These are phyloP conservation scores for Lecanicillium sp. DNA, from an alignment of 2,329 filamentous ascomycete genomes.

Conservation along the genomic window DNA sequence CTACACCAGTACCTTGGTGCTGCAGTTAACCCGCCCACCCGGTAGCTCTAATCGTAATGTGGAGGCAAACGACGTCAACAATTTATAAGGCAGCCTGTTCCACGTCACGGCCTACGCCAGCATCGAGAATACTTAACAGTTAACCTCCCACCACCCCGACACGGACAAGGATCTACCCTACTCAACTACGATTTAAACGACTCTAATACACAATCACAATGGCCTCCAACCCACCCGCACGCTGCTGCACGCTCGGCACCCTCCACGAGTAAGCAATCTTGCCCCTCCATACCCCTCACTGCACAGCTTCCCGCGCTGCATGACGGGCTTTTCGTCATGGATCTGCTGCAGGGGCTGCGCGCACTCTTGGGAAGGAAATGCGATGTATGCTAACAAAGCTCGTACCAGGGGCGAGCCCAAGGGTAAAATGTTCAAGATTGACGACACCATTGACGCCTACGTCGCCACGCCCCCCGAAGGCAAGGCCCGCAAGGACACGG, in stretches of 20 bases:
- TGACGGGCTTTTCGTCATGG: background rate
- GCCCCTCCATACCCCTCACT: background rate
- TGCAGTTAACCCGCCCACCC: too few species aligned
- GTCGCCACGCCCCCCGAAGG: slow-evolving; percentile 12
- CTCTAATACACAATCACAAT: slow-evolving; percentile 23
- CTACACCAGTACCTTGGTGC: too few species aligned
- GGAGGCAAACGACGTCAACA: too few species aligned
- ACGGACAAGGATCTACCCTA: too few species aligned
- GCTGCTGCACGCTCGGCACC: slow-evolving; percentile 45
- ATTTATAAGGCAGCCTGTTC: too few species aligned
- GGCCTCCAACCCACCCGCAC: slow-evolving; percentile 44
- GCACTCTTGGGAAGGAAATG: background rate
- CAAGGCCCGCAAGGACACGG: slow-evolving; percentile 18
- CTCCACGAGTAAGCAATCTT: slow-evolving; percentile 40
- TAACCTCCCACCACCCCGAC: too few species aligned
- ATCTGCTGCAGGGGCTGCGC: background rate
- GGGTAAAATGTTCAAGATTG: slow-evolving; percentile 38
- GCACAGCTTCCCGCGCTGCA: slow-evolving; percentile 4
- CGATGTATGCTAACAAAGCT: background rate
- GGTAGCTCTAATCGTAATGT: too few species aligned
- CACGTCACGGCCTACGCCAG: too few species aligned
- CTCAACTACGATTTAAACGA: too few species aligned
- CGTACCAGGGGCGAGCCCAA: slow-evolving; percentile 36
- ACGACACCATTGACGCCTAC: slow-evolving; percentile 14
- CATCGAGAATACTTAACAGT: too few species aligned